Percentiles rank a stretch among this genome's conserved stretches.
These are phyloP conservation scores for Penicillium hesseltinei DNA, from an alignment of 2,329 filamentous ascomycete genomes.

Conservation along the genomic window DNA sequence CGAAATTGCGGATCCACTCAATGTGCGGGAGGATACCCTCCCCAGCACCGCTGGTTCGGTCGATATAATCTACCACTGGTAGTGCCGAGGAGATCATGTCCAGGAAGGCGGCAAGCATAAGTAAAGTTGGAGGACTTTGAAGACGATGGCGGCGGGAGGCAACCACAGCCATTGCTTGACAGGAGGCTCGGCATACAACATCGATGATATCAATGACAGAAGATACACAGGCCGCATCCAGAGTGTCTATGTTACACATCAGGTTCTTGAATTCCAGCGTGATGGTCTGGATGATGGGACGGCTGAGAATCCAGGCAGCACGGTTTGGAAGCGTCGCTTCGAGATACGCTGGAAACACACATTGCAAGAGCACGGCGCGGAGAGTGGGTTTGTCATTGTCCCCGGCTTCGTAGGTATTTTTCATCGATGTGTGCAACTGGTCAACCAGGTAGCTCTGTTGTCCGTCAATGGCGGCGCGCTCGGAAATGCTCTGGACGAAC, in stretches of 20 bases:
- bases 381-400: conserved; percentile 45
- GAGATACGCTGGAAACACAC: conserved; percentile 58
- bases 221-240: conserved; percentile 39
- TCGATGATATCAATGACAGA: conserved; percentile 39
- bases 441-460: conserved; percentile 56
- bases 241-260: conserved; percentile 47
- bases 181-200: conserved; percentile 40
- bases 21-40: conserved; percentile 33
- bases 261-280: conserved; percentile 44
- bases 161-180: conserved; percentile 38
- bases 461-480: conserved; percentile 58
- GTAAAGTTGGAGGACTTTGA: conserved; percentile 40
- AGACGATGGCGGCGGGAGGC: conserved; percentile 36
- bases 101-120: conserved; percentile 41
- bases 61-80: conserved; percentile 49
- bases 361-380: conserved; percentile 52
- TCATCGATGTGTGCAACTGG: conserved; percentile 54
- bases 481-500: conserved; percentile 60
- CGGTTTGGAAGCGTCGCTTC: conserved; percentile 46
- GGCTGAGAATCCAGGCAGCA: conserved; percentile 52
- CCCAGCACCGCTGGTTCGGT: conserved; percentile 32
- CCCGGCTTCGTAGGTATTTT: conserved; percentile 44
- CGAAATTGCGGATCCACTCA: conserved; percentile 42
- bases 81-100: conserved; percentile 43
- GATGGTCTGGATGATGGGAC: conserved; percentile 53